phyloP scores from a whole-genome alignment of 768 basidiomycete genomes.

The Suillus weaverae region DNA sequence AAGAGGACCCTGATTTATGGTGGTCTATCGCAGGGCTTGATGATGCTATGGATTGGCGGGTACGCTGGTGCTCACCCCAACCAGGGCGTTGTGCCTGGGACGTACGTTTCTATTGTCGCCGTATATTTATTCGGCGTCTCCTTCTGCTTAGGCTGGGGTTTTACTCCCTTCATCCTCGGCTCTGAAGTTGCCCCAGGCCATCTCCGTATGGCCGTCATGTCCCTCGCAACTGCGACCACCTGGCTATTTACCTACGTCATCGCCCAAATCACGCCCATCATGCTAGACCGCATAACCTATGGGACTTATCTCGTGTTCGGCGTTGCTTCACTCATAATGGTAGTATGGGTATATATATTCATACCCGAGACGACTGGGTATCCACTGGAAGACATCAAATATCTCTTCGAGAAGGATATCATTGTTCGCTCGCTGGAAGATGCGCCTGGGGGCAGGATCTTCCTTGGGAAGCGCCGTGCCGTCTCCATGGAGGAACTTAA shows the following conservation, averaged over 20 bases:
- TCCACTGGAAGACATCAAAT: conserved; percentile 39
- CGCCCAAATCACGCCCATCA: conserved; percentile 37
- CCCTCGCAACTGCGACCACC: conserved; percentile 31
- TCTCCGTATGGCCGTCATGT: conserved; percentile 32
- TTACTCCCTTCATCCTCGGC: conserved; percentile 35
- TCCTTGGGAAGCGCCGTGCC: conserved; percentile 26
- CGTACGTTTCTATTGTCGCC: conserved; percentile 36
- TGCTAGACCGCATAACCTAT: conserved; percentile 30
- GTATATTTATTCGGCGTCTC: conserved; percentile 38
- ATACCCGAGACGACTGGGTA: conserved; percentile 43
- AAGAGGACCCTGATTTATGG: conserved; percentile 38
- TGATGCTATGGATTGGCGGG: conserved; percentile 40
- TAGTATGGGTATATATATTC: conserved; percentile 35
- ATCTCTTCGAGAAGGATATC: conserved; percentile 35
- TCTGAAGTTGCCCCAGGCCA: conserved; percentile 39
- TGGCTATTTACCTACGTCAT: conserved; percentile 42
- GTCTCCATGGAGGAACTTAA: conserved; percentile 29
- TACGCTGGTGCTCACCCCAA: conserved; percentile 32
- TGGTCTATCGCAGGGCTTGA: conserved; percentile 35
- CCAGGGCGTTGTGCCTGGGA: conserved; percentile 24
- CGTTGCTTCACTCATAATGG: conserved; percentile 30
- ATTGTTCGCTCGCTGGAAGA: conserved; percentile 32
- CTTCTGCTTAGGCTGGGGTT: conserved; percentile 37
- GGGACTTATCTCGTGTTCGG: conserved; percentile 38
- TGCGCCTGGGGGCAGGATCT: conserved; percentile 33